Conservation (phyloP, 306 rosid species). For the Citrullus colocynthis region DNA sequence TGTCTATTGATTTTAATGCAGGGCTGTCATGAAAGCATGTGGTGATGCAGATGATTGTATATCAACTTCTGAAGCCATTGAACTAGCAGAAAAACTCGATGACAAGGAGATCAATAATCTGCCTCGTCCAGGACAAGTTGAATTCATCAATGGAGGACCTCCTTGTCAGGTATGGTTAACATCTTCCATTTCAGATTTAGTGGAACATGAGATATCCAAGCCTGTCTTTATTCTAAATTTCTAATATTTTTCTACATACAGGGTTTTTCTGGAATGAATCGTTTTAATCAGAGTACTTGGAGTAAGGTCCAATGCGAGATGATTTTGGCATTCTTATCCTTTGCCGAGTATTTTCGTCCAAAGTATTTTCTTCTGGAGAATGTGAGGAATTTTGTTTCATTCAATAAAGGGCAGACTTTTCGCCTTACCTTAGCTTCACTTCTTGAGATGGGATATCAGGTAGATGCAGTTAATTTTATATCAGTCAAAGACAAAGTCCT, state of each 20-base stretch:
- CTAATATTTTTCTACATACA: slow-evolving; percentile 12
- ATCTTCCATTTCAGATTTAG: slow-evolving; percentile 4
- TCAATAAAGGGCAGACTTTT: slow-evolving; percentile 90
- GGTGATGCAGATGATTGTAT: slow-evolving; percentile 88
- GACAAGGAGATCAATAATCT: slow-evolving; percentile 41
- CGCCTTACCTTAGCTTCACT: slow-evolving; percentile 81
- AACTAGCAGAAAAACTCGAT: slow-evolving; percentile 46
- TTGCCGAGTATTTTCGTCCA: slow-evolving; percentile 93
- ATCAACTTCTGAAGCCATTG: slow-evolving; percentile 71
- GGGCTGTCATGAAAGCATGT: slow-evolving; percentile 87
- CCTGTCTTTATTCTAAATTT: background rate
- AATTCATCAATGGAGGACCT: slow-evolving; percentile 96
- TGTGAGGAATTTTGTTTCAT: slow-evolving; percentile 88
- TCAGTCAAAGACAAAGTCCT: background rate
- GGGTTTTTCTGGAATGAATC: slow-evolving; percentile 99
- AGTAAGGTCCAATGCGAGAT: slow-evolving; percentile 98
- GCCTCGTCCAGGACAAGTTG: slow-evolving; percentile 89
- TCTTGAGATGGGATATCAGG: slow-evolving; percentile 99
- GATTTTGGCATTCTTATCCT: slow-evolving; percentile 90
- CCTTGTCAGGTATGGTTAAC: slow-evolving; percentile 68
- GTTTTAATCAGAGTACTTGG: slow-evolving; percentile 86
- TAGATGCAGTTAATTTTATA: slow-evolving; percentile 8
- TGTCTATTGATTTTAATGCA: slow-evolving; percentile 18
- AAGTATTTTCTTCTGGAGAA: slow-evolving; percentile 89
- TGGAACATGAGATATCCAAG: background rate